Evolutionary conservation across 345 rosid genomes (phyloP), one percentile per base, ranked within the genome.

Genomic region (Euclidium syriacum): DNA sequence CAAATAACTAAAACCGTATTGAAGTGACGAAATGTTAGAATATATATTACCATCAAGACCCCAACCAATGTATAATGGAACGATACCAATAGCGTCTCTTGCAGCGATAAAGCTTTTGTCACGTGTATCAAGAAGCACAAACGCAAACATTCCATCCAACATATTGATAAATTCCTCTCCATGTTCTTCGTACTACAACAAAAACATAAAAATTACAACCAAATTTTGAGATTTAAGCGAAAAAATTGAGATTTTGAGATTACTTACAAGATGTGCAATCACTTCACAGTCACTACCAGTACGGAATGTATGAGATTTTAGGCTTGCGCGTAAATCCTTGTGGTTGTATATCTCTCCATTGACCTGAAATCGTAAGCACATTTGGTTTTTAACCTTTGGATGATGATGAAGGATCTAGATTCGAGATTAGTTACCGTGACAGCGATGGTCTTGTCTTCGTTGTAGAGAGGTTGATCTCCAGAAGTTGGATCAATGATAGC

Each of bases 251-350:
- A 9, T 12, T 59, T 43, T 15, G 44, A 4, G 54, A 6, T 17
- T 19, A 79, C 95, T 79, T 78, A 85, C 95, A 67, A 85, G 91
- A 60, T 87, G 95, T 29, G 89, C 86, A 76, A 87, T 85, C 55
- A 85, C 95, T 79, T 87, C 95, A 65, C 95, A 85, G 75, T 87
- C 95, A 62, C 91, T 87, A 12, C 88, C 95, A 23, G 95, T 87
- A 48, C 84, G 80, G 63, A 87, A 87, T 11, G 68, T 50, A 63
- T 87, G 91, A 59, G 86, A 73, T 52, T 72, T 79, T 5, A 87
- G 70, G 12, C 79, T 73, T 63, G 72, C 83, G 44, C 82, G 79
- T 70, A 87, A 70, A 49, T 55, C 27, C 52, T 78, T 81, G 63
- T 85, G 95, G 75, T 87, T 87, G 68, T 87, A 87, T 64, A 87